phyloP scores from a whole-genome alignment of 345 rosid genomes.

The Heritiera fomes region DNA sequence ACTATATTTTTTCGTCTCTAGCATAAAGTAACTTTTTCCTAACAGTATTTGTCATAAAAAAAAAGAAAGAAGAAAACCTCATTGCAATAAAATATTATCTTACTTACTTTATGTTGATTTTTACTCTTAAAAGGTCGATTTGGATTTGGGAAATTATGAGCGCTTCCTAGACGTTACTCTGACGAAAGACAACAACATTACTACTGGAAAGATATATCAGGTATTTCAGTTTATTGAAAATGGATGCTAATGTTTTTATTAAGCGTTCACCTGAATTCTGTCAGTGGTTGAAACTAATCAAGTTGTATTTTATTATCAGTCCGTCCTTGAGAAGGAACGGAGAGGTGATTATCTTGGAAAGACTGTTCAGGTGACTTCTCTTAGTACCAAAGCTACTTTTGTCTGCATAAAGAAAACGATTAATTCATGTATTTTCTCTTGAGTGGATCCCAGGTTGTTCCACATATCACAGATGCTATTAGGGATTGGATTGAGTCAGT shows the following conservation, averaged over 20 bases:
- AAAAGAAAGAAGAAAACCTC: neutral
- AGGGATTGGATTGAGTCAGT: slow-evolving; percentile 83
- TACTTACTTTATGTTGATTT: slow-evolving; percentile 21
- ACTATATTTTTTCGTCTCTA: neutral
- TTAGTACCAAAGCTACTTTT: neutral
- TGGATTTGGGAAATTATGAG: slow-evolving; percentile 96
- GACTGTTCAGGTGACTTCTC: slow-evolving; percentile 76
- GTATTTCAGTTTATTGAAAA: slow-evolving; percentile 37
- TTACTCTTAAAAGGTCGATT: slow-evolving; percentile 65
- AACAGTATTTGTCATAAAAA: neutral
- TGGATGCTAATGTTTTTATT: neutral
- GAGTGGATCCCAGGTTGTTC: slow-evolving; percentile 68
- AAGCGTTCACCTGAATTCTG: slow-evolving; percentile 1
- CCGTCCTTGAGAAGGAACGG: slow-evolving; percentile 87
- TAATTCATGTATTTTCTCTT: slow-evolving; percentile 12
- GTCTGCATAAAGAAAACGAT: slow-evolving; percentile 4
- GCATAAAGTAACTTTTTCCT: neutral
- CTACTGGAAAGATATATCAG: slow-evolving; percentile 98
- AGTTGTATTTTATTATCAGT: slow-evolving; percentile 39
- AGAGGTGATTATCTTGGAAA: slow-evolving; percentile 90
- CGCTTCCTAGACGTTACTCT: slow-evolving; percentile 87
- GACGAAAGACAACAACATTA: slow-evolving; percentile 86
- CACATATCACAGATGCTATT: slow-evolving; percentile 94
- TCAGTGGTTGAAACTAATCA: slow-evolving; percentile 11
- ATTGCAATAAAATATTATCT: neutral